Percentiles rank a stretch among this genome's conserved stretches.
phyloP scores from a whole-genome alignment of 2,329 filamentous ascomycete genomes.

The Aspergillus sp. region DNA sequence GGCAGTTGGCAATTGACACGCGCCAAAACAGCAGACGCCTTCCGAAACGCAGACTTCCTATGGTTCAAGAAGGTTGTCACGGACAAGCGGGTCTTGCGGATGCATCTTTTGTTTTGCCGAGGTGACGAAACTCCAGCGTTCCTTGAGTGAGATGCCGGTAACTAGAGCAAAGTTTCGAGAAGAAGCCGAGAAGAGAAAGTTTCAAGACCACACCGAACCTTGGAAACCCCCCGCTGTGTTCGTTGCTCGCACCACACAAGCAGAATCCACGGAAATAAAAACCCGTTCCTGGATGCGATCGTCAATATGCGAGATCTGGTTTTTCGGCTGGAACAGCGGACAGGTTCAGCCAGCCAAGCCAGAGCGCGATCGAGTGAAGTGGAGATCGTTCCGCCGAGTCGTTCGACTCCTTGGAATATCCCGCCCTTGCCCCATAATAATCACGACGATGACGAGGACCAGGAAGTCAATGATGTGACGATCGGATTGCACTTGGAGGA shows the following conservation, averaged over 20 bases:
- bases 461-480: not conserved
- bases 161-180: not conserved
- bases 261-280: slow-evolving; percentile 1
- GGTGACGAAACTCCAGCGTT: not conserved
- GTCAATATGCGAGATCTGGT: slow-evolving; percentile 1
- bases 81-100: not conserved
- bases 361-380: slow-evolving; percentile 7
- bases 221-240: slow-evolving; percentile 3
- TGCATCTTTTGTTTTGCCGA: not conserved
- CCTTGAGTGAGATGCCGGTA: too few species aligned
- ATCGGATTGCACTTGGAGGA: not conserved
- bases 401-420: slow-evolving; percentile 7
- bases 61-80: not conserved
- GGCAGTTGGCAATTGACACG: not conserved
- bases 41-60: not conserved
- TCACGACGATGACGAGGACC: not conserved
- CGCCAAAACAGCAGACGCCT: not conserved
- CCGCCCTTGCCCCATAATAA: slow-evolving; percentile 7
- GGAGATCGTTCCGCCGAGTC: slow-evolving; percentile 4
- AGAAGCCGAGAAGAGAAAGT: not conserved
- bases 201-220: not conserved
- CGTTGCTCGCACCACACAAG: not conserved
- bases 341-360: slow-evolving; percentile 11
- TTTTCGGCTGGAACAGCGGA: not conserved
- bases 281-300: slow-evolving; percentile 7